These are phyloP conservation scores for Gymnopilus dilepis DNA, from an alignment of 768 basidiomycete genomes.

Conservation along the genomic window DNA sequence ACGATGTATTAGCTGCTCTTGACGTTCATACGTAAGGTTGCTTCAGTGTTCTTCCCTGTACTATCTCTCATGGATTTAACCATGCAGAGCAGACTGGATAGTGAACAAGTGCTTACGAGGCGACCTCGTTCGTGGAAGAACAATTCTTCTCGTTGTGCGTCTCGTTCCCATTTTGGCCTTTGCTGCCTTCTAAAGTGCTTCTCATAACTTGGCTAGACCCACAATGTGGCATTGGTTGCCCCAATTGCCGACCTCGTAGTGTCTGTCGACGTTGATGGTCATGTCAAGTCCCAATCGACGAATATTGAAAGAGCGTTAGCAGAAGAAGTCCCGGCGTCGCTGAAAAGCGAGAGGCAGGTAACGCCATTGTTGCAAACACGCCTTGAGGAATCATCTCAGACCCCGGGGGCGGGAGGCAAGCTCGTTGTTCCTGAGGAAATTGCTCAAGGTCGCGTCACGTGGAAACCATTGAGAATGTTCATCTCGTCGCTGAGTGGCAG, in stretches of 20 bases:
- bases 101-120: conserved; percentile 2
- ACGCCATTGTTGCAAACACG: neutral
- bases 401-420: conserved; percentile 44
- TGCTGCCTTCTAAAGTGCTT: neutral
- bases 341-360: neutral
- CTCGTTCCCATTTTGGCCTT: no score
- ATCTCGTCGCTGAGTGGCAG: conserved; percentile 40
- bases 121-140: neutral
- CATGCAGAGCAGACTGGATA: neutral
- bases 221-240: conserved; percentile 52
- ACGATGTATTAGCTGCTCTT: conserved; percentile 11
- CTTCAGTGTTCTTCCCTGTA: neutral
- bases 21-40: conserved; percentile 1
- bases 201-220: conserved; percentile 34
- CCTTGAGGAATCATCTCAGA: neutral
- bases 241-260: conserved; percentile 62
- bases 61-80: neutral
- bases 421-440: conserved; percentile 68
- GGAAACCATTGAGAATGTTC: conserved; percentile 39
- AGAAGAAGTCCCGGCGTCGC: neutral
- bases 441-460: conserved; percentile 37
- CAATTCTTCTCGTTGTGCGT: conserved; percentile 6
- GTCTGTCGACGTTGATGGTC: conserved; percentile 55
- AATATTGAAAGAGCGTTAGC: conserved; percentile 36
- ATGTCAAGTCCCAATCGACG: conserved; percentile 50